These are phyloP conservation scores for Linaria vulgaris DNA, from an alignment of 257 asterid genomes.

Conservation along the genomic window DNA sequence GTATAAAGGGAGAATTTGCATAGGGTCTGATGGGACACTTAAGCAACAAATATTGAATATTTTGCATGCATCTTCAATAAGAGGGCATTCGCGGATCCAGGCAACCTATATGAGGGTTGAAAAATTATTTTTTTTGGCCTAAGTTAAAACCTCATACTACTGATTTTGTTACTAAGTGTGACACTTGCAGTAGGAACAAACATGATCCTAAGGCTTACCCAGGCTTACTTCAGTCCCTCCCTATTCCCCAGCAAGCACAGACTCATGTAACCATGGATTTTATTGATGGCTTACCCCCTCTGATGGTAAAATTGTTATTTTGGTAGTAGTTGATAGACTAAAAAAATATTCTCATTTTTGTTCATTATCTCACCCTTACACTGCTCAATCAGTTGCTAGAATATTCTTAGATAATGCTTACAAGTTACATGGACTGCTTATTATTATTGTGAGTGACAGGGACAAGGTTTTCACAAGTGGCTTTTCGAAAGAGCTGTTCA, in stretches of 20 bases:
- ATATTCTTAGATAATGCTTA: background rate
- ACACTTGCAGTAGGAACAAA: background rate
- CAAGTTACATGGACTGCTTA: background rate
- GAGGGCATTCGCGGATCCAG: too few species aligned
- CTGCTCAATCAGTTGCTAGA: background rate
- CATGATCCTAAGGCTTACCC: background rate
- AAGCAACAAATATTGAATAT: too few species aligned
- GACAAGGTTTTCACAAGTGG: background rate
- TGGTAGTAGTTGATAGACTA: background rate
- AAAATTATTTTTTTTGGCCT: too few species aligned
- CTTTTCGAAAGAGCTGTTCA: background rate
- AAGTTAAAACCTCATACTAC: too few species aligned
- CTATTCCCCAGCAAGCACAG: background rate
- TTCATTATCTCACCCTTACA: background rate
- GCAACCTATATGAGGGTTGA: too few species aligned
- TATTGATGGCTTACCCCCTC: background rate
- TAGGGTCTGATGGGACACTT: too few species aligned
- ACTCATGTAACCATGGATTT: background rate
- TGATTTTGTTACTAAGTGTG: background rate
- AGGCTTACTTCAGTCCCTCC: too few species aligned
- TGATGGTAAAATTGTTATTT: background rate
- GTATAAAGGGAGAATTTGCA: background rate
- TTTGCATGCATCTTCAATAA: too few species aligned
- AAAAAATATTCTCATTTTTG: background rate
- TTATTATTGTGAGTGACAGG: background rate